Evolutionary conservation across 2,329 filamentous ascomycete genomes (phyloP), one percentile per base, ranked within the genome.

Genomic region (Zasmidium citrigriseum): DNA sequence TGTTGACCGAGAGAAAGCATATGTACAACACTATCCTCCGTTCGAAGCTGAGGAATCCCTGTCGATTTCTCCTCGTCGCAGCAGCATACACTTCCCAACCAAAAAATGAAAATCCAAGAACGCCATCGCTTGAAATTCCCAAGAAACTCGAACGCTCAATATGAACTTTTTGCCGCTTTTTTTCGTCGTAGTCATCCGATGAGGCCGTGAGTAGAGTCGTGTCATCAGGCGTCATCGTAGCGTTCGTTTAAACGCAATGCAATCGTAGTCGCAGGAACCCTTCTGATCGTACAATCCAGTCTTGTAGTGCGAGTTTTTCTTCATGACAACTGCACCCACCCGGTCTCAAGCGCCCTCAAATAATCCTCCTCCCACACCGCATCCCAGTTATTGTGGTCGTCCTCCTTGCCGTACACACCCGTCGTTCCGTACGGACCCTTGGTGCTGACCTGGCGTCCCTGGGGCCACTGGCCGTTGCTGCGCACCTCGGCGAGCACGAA

Each of bases 381-480:
- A 52, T 71, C 71, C 73, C 73, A 75, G 21, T 63, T 65, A n/a
- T 67, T 67, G 58, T 79, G 78, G 52, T 78, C 75, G 27, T 78
- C 76, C 56, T 73, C 70, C 64, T 82, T 82, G 55, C 77, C 79
- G 58, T 81, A 82, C 7, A 80, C 71, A 1, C 79, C 79, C 16
- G 77, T 79, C 62, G 74, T 77, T 21, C 79, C 79, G 59, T 80
- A 82, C 1, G 79, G 79, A 0, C 79, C 79, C 64, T 81, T 80
- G 45, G 69, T 78, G 70, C 69, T 70, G 29, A 73, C 70, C 58
- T 73, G 69, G 10, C 68, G 63, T 67, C 64, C 18, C 66, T 67
- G 38, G 1, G 78, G 78, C 77, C 78, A 82, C 9, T 67, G 56
- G 14, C 77, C 77, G 18, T 70, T 65, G 1, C 75, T 76, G 1